These are phyloP conservation scores for Solanum rostratum DNA, from an alignment of 257 asterid species.

Conservation along the genomic window DNA sequence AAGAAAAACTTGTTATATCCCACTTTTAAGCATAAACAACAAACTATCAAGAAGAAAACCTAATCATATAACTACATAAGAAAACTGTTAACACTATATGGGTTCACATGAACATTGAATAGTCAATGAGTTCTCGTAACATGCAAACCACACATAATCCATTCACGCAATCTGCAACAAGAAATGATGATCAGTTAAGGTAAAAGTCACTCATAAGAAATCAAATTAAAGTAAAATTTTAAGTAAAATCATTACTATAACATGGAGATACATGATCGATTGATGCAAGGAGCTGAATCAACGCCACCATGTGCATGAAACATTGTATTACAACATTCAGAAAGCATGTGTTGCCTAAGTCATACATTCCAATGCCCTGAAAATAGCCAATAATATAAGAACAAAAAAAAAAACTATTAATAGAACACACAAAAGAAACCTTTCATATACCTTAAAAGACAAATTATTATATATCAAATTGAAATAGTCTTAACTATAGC, in stretches of 20 bases:
- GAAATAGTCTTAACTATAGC: too few species aligned
- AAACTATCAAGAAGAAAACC: too few species aligned
- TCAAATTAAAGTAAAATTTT: not conserved
- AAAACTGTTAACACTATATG: too few species aligned
- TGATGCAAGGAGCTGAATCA: conserved; percentile 34
- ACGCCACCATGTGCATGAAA: conserved; percentile 55
- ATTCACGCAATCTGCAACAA: conserved; percentile 26
- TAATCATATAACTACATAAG: too few species aligned
- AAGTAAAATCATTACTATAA: conserved; percentile 22
- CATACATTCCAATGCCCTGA: not conserved
- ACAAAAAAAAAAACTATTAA: too few species aligned
- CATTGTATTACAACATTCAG: conserved; percentile 73
- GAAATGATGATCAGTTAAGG: conserved; percentile 14
- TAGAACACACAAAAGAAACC: not conserved
- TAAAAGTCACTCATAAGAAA: not conserved
- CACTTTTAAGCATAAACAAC: too few species aligned
- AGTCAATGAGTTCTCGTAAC: conserved; percentile 29
- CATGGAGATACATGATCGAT: conserved; percentile 17
- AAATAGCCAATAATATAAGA: too few species aligned
- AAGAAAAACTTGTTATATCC: too few species aligned
- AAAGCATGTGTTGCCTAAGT: conserved; percentile 85
- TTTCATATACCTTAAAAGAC: too few species aligned
- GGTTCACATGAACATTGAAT: conserved; percentile 7
- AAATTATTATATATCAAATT: too few species aligned
- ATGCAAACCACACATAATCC: conserved; percentile 38